These are phyloP conservation scores for Starmerella floricola DNA, from an alignment of 805 yeast species.

Conservation along the genomic window DNA sequence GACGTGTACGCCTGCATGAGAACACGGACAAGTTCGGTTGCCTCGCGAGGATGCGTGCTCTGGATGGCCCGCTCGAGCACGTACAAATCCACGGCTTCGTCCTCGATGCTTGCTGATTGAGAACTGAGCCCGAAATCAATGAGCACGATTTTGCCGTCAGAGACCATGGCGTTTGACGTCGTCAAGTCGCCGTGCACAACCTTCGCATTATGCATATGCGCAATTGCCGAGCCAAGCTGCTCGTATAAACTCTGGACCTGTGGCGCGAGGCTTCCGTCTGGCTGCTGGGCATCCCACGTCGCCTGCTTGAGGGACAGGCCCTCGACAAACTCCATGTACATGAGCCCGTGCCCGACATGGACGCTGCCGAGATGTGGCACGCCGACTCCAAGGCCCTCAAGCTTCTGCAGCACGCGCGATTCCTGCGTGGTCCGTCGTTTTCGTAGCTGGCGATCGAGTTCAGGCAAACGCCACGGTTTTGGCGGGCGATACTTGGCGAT, in stretches of 20 bases:
- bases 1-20: conserved; percentile 48
- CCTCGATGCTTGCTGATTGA: conserved; percentile 50
- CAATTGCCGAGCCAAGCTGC: conserved; percentile 40
- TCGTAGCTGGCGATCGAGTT: conserved; percentile 62
- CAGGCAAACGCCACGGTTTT: conserved; percentile 81
- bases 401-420: conserved; percentile 57
- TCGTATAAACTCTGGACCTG: conserved; percentile 9
- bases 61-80: conserved; percentile 84
- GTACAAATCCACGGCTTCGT: conserved; percentile 93
- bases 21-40: conserved; percentile 59
- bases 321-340: conserved; percentile 81
- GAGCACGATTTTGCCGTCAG: conserved; percentile 34
- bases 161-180: conserved; percentile 61
- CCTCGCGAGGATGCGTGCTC: conserved; percentile 75
- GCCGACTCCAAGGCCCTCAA: conserved; percentile 39
- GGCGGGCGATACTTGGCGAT: conserved; percentile 78
- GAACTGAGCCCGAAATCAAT: conserved; percentile 90
- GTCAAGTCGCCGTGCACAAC: conserved; percentile 92
- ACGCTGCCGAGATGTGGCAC: conserved; percentile 65
- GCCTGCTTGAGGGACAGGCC: conserved; percentile 31
- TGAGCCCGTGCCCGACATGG: conserved; percentile 66
- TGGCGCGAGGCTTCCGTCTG: neutral
- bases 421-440: conserved; percentile 76
- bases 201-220: conserved; percentile 59
- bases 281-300: conserved; percentile 28